Evolutionary conservation across 2,329 filamentous ascomycete species (phyloP).

Genomic region (Capronia epimyces): DNA sequence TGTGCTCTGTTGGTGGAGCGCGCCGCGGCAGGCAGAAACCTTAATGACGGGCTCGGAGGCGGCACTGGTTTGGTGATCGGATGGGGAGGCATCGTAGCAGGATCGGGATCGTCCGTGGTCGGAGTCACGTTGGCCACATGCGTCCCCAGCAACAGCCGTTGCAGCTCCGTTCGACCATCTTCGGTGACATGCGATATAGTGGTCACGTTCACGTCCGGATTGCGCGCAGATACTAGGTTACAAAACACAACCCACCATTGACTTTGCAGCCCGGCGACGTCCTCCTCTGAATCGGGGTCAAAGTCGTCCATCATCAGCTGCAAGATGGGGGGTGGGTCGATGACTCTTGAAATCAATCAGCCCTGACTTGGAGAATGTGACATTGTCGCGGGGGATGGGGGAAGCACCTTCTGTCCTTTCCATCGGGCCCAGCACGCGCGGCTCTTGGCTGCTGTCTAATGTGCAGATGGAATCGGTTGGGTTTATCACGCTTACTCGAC

Average conservation of each 20-base stretch:
- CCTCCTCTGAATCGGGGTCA: constrained; percentile 36
- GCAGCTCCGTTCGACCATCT: constrained; percentile 25
- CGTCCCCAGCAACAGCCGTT: constrained; percentile 25
- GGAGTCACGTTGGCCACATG: constrained; percentile 39
- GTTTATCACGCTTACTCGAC: neutral
- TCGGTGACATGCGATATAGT: constrained; percentile 24
- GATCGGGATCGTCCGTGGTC: constrained; percentile 41
- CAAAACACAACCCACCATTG: constrained; percentile 42
- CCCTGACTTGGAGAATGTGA: constrained; percentile 33
- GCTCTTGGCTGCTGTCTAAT: constrained; percentile 45
- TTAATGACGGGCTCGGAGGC: constrained; percentile 19
- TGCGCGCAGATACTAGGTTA: constrained; percentile 35
- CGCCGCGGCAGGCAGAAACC: constrained; percentile 15
- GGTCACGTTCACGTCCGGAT: constrained; percentile 23
- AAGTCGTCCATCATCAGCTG: constrained; percentile 44
- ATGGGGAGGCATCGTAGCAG: constrained; percentile 38
- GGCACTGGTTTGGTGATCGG: constrained; percentile 26
- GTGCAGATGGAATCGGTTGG: constrained; percentile 36
- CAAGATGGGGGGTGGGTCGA: constrained; percentile 46
- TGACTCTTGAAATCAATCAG: constrained; percentile 36
- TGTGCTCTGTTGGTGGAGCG: constrained; percentile 4
- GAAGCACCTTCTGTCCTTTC: constrained; percentile 44
- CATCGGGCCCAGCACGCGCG: constrained; percentile 43
- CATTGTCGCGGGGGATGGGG: constrained; percentile 19
- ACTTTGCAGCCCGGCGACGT: constrained; percentile 35